Conservation (phyloP, 108 stramenopile species). For the Pseudonitzschia delicatissima region DNA sequence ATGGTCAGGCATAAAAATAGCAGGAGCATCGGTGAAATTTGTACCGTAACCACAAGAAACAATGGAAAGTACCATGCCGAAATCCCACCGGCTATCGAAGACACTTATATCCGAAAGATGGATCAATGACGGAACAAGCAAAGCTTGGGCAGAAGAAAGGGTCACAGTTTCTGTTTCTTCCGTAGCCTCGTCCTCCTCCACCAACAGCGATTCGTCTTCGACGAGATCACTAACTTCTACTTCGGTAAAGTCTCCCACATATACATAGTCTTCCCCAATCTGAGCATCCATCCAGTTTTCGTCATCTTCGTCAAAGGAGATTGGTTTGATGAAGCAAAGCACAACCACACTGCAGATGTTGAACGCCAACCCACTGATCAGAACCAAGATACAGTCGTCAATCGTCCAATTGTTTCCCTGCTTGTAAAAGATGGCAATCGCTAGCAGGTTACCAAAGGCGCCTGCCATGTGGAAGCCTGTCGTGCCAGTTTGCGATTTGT, state of each 20-base stretch:
- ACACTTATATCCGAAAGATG: constrained; percentile 10
- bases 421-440: constrained; percentile 8
- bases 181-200: neutral
- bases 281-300: too few species aligned
- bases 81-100: constrained; percentile 17
- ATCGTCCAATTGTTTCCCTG: constrained; percentile 25
- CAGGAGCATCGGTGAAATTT: neutral
- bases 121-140: constrained; percentile 9
- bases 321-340: constrained; percentile 6
- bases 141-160: too few species aligned
- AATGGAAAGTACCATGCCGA: constrained; percentile 10
- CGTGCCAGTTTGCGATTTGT: constrained; percentile 12
- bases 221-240: neutral
- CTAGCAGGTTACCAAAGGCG: neutral
- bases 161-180: too few species aligned
- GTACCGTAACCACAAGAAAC: neutral
- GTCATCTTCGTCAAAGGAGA: constrained; percentile 8
- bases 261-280: neutral
- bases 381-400: constrained; percentile 15
- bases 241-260: too few species aligned
- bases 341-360: constrained; percentile 17
- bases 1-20: neutral
- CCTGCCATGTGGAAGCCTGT: constrained; percentile 14
- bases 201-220: neutral
- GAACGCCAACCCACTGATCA: constrained; percentile 10